phyloP scores from a whole-genome alignment of 805 yeast species.

The Candida corydali region DNA sequence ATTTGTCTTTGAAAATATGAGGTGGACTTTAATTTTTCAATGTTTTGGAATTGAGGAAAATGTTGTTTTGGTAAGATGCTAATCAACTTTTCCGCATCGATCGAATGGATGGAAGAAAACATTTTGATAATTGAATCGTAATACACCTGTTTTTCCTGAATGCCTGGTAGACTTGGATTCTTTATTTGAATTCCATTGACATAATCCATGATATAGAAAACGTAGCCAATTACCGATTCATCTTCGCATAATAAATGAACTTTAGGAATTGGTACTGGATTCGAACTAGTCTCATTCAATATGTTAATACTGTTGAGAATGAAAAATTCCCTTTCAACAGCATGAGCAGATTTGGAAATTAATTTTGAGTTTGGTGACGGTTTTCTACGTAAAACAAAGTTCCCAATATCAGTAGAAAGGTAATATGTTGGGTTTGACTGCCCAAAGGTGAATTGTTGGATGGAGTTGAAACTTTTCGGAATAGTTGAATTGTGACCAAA shows the following conservation, averaged over 20 bases:
- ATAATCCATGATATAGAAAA: slow-evolving; percentile 59
- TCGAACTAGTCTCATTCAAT: slow-evolving; percentile 14
- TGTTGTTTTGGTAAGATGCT: slow-evolving; percentile 40
- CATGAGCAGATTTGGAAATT: slow-evolving; percentile 55
- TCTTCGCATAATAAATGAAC: slow-evolving; percentile 54
- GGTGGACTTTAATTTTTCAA: slow-evolving; percentile 12
- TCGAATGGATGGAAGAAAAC: slow-evolving; percentile 45
- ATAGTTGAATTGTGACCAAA: slow-evolving; percentile 21
- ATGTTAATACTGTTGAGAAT: slow-evolving; percentile 39
- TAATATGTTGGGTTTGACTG: slow-evolving; percentile 61
- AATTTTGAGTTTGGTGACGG: slow-evolving; percentile 49
- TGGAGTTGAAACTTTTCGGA: slow-evolving; percentile 14
- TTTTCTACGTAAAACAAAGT: slow-evolving; percentile 51
- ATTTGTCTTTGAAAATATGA: slow-evolving; percentile 54
- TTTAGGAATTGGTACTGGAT: slow-evolving; percentile 50
- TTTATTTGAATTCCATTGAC: slow-evolving; percentile 55
- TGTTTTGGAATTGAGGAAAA: slow-evolving; percentile 38
- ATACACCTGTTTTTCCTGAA: slow-evolving; percentile 23
- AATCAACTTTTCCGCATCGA: slow-evolving; percentile 41
- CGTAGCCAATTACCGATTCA: slow-evolving; percentile 49
- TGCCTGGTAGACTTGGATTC: slow-evolving; percentile 43
- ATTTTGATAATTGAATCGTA: slow-evolving; percentile 51
- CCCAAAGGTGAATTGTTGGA: slow-evolving; percentile 57
- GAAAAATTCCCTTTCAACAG: slow-evolving; percentile 58
- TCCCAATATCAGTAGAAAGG: slow-evolving; percentile 38